These are phyloP conservation scores for Starmera stellimalicola DNA, from an alignment of 1,139 yeast genomes.

Conservation along the genomic window DNA sequence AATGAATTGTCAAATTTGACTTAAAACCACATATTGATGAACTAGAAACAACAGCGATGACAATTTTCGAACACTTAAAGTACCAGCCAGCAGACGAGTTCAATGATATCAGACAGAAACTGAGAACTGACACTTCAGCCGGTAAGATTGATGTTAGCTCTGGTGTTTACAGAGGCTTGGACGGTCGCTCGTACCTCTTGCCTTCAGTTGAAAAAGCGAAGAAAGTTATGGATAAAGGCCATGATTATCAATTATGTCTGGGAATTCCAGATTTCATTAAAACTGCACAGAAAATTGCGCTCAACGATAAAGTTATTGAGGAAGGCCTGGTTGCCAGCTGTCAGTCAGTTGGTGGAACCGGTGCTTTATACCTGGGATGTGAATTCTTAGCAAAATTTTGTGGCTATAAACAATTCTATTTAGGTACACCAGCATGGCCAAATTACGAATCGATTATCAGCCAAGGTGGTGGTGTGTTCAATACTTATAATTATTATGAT, in stretches of 20 bases:
- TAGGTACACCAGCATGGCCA: conserved; percentile 73
- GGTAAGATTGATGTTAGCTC: conserved; percentile 43
- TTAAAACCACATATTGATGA: too few species aligned
- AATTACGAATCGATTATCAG: conserved; percentile 50
- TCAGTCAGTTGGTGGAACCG: conserved; percentile 68
- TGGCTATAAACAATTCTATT: conserved; percentile 37
- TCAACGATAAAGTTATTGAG: conserved; percentile 32
- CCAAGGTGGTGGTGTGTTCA: conserved; percentile 33
- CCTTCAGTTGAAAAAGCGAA: conserved; percentile 41
- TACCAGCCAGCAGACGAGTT: conserved; percentile 6
- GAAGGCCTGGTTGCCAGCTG: conserved; percentile 44
- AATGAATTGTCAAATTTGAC: too few species aligned
- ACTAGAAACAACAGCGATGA: not conserved
- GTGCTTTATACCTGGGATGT: conserved; percentile 63
- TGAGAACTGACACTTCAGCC: conserved; percentile 27
- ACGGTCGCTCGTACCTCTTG: conserved; percentile 42
- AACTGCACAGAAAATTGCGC: conserved; percentile 34
- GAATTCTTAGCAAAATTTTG: conserved; percentile 46
- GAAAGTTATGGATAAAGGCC: conserved; percentile 23
- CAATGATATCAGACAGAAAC: conserved; percentile 2
- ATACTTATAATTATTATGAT: conserved; percentile 31
- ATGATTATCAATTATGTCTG: conserved; percentile 38
- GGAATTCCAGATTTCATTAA: conserved; percentile 36
- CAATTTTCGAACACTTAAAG: conserved; percentile 1
- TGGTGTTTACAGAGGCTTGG: conserved; percentile 44